Evolutionary conservation across 345 rosid genomes (phyloP).

Genomic region (Syzygium aromaticum): DNA sequence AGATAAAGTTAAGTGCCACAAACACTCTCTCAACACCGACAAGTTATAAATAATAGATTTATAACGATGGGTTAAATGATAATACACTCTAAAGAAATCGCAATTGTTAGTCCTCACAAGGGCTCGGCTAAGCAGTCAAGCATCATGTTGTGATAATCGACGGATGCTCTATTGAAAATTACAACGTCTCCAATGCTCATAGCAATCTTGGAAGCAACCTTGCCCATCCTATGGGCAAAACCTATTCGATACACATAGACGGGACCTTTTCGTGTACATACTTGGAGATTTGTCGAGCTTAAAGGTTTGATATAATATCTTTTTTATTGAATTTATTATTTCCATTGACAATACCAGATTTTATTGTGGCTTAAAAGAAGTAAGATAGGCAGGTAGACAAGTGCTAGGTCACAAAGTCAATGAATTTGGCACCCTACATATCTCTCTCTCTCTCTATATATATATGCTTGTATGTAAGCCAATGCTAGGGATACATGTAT

Average conservation of each 20-base stretch:
- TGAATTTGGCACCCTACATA: no score
- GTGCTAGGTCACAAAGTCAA: not conserved
- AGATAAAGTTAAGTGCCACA: not conserved
- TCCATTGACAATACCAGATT: not conserved
- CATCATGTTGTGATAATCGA: not conserved
- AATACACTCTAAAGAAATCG: not conserved
- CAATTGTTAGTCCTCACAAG: not conserved
- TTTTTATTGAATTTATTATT: not conserved
- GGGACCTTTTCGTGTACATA: not conserved
- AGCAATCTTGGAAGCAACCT: not conserved
- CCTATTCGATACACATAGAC: not conserved
- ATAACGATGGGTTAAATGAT: not conserved
- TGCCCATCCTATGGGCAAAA: not conserved
- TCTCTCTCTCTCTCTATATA: no score
- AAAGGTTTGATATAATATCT: not conserved
- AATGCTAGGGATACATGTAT: not conserved
- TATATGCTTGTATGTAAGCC: not conserved
- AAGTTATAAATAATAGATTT: not conserved
- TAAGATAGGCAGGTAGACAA: not conserved
- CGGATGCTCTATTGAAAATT: not conserved
- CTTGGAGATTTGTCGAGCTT: not conserved
- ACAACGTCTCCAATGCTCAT: not conserved
- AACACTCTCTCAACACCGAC: not conserved
- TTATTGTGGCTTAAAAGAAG: not conserved
- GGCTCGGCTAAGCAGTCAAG: not conserved